Percentiles rank a stretch among this genome's conserved stretches.
Evolutionary conservation across 2,329 filamentous ascomycete genomes (phyloP).

Genomic region (Monosporascus ibericus): DNA sequence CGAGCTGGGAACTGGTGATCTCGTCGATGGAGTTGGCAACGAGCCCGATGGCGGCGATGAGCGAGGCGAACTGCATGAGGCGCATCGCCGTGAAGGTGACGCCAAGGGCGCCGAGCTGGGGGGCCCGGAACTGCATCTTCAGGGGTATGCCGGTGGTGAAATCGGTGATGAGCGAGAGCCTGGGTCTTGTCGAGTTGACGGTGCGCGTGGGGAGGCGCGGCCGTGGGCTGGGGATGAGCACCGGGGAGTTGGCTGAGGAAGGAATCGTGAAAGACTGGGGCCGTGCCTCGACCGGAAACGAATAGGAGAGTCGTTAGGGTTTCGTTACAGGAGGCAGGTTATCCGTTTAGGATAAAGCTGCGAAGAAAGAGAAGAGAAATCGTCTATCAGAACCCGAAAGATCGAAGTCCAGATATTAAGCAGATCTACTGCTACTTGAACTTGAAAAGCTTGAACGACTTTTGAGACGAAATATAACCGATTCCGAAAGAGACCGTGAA

Average conservation of each 20-base stretch:
- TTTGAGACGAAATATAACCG: conserved; percentile 8
- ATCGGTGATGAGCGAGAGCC: conserved; percentile 36
- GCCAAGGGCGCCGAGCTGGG: conserved; percentile 65
- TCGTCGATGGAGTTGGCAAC: conserved; percentile 75
- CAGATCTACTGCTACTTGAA: conserved; percentile 18
- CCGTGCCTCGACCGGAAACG: conserved; percentile 12
- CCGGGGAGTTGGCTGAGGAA: conserved; percentile 22
- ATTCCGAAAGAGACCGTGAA: conserved; percentile 13
- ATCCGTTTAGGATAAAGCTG: not conserved
- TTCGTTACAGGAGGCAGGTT: not conserved
- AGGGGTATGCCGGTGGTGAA: conserved; percentile 23
- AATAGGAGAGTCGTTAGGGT: not conserved
- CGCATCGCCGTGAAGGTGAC: conserved; percentile 72
- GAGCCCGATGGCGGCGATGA: conserved; percentile 74
- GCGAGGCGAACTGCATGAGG: conserved; percentile 61
- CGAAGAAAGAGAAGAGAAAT: not conserved
- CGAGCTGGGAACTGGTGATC: conserved; percentile 60
- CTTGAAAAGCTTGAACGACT: conserved; percentile 6
- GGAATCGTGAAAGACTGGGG: conserved; percentile 23
- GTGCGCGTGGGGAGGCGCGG: conserved; percentile 36
- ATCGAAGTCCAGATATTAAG: conserved; percentile 3
- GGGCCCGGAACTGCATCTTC: conserved; percentile 38
- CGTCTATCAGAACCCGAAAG: not conserved
- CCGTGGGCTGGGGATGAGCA: conserved; percentile 35
- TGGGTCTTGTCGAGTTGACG: conserved; percentile 26